Conservation (phyloP, 345 rosid genomes). For the Bretschneidera sinensis region DNA sequence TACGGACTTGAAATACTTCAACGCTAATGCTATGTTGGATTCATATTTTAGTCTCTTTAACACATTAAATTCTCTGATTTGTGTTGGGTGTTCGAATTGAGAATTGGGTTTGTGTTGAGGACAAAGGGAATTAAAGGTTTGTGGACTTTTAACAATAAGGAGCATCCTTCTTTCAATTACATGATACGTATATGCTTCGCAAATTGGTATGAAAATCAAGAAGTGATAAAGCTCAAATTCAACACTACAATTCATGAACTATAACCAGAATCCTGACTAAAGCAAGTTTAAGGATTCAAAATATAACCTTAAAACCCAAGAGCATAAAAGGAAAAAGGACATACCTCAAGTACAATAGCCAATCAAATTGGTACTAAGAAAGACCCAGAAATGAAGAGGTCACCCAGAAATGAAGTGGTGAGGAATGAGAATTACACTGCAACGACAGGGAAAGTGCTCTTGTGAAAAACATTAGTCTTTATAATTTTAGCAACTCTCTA, state of each 20-base stretch:
- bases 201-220: no score
- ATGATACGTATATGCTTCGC: no score
- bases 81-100: conserved; percentile 12
- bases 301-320: background rate
- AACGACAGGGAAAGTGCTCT: no score
- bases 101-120: conserved; percentile 37
- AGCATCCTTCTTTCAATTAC: conserved; percentile 50
- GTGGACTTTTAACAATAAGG: conserved; percentile 41
- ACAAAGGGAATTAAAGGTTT: no score
- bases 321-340: background rate
- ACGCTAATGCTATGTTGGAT: conserved; percentile 39
- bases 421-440: background rate
- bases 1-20: conserved; percentile 54
- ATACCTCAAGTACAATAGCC: background rate
- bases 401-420: no score
- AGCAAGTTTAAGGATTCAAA: background rate
- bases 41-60: conserved; percentile 44
- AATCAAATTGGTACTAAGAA: background rate
- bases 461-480: no score
- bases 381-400: background rate
- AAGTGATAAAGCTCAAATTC: background rate
- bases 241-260: background rate
- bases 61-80: conserved; percentile 46
- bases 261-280: background rate
- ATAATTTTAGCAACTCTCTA: no score